Evolutionary conservation across 768 basidiomycete species (phyloP).

Genomic region (Royoungia palumana): DNA sequence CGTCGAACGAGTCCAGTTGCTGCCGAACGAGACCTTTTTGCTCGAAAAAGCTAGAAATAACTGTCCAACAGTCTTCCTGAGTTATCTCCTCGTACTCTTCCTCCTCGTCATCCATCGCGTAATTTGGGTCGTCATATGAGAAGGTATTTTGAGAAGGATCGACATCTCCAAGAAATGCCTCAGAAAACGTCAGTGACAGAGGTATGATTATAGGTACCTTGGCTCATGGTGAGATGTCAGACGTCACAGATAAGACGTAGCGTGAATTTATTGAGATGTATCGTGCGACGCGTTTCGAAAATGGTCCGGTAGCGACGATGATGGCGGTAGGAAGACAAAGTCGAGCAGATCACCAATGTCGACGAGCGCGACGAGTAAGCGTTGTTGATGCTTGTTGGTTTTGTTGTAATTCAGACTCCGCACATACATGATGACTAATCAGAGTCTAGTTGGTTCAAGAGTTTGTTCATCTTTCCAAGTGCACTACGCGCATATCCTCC

Average conservation of each 20-base stretch:
- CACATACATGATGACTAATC: slow-evolving; percentile 13
- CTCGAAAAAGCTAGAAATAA: slow-evolving; percentile 95
- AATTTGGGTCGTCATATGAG: slow-evolving; percentile 58
- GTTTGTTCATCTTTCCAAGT: slow-evolving; percentile 41
- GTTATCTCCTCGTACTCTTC: slow-evolving; percentile 75
- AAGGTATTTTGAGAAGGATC: slow-evolving; percentile 45
- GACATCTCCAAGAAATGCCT: slow-evolving; percentile 43
- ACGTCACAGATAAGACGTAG: background rate
- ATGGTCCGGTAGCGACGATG: background rate
- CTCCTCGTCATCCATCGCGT: slow-evolving; percentile 52
- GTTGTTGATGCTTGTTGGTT: slow-evolving; percentile 27
- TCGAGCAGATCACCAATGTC: slow-evolving; percentile 18
- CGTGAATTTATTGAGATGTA: background rate
- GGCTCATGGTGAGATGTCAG: slow-evolving; percentile 21
- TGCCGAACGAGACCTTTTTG: slow-evolving; percentile 97
- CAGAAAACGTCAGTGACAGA: slow-evolving; percentile 28
- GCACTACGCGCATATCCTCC: slow-evolving; percentile 54
- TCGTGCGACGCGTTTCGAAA: background rate
- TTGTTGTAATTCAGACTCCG: slow-evolving; percentile 13
- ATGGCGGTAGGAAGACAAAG: slow-evolving; percentile 14
- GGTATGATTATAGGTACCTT: slow-evolving; percentile 27
- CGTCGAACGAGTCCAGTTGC: slow-evolving; percentile 97
- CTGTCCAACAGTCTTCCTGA: slow-evolving; percentile 92
- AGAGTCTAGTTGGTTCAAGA: slow-evolving; percentile 35
- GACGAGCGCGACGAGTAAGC: slow-evolving; percentile 24